Evolutionary conservation across 352 stramenopile genomes (phyloP).

Genomic region (Thalassiosira hispida): DNA sequence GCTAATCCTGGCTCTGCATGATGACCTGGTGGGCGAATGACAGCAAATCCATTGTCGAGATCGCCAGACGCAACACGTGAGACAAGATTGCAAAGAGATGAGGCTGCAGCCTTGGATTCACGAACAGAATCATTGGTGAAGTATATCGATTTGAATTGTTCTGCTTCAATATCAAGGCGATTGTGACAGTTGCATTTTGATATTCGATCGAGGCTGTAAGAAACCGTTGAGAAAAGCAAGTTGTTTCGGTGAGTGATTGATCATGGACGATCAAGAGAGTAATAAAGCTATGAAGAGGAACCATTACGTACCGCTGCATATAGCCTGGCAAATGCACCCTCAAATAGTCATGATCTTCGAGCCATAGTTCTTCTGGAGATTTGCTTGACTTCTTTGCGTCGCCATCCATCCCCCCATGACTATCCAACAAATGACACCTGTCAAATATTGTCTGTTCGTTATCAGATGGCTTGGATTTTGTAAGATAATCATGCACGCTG

Average conservation of each 20-base stretch:
- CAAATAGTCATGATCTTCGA: slow-evolving; percentile 59
- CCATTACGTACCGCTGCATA: slow-evolving; percentile 43
- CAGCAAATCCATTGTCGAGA: slow-evolving; percentile 86
- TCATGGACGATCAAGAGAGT: background rate
- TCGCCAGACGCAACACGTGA: slow-evolving; percentile 28
- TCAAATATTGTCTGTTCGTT: slow-evolving; percentile 28
- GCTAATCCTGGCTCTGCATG: slow-evolving; percentile 77
- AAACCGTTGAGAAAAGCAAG: background rate
- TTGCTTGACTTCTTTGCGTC: background rate
- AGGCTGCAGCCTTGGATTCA: slow-evolving; percentile 49
- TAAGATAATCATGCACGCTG: slow-evolving; percentile 44
- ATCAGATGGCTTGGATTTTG: slow-evolving; percentile 19
- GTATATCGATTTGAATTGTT: slow-evolving; percentile 69
- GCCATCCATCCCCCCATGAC: slow-evolving; percentile 4
- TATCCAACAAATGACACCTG: slow-evolving; percentile 33
- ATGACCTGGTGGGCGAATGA: slow-evolving; percentile 89
- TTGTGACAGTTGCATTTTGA: slow-evolving; percentile 48
- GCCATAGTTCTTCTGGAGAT: slow-evolving; percentile 29
- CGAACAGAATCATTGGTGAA: slow-evolving; percentile 53
- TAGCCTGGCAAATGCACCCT: slow-evolving; percentile 60
- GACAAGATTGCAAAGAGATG: slow-evolving; percentile 57
- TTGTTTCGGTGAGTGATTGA: background rate
- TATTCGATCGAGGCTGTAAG: slow-evolving; percentile 38
- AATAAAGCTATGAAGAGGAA: background rate
- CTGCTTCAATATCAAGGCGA: slow-evolving; percentile 52